A percentile compares a stretch with the other conserved stretches of the same genome.
Evolutionary conservation across 176 grass and related monocot genomes (phyloP).

Genomic region (Thalia dealbata): DNA sequence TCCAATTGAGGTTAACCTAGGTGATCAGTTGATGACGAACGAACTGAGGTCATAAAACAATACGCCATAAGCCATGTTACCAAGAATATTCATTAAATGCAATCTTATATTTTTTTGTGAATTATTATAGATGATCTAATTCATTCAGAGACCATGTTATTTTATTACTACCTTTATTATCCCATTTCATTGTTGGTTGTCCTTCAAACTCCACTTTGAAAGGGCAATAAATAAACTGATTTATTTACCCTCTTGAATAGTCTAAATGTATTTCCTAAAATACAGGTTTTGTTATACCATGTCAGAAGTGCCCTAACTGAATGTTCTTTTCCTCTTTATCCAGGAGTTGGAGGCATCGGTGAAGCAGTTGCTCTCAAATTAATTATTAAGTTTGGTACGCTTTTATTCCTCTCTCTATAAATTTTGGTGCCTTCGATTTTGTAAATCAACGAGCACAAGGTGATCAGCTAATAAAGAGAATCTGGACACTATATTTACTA

Average conservation of each 20-base stretch:
- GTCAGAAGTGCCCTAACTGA: not conserved
- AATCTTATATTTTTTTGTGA: not conserved
- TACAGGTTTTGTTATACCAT: not conserved
- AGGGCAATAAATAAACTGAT: not conserved
- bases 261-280: not conserved
- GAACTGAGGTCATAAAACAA: not conserved
- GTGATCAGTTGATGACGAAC: not conserved
- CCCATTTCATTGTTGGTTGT: not conserved
- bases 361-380: conserved; percentile 72
- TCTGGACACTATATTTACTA: no score
- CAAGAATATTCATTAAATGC: not conserved
- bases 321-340: conserved; percentile 16
- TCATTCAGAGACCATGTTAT: no score
- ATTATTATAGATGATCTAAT: no score
- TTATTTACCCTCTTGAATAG: not conserved
- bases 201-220: not conserved
- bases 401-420: conserved; percentile 17
- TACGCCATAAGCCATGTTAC: not conserved
- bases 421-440: no score
- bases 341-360: conserved; percentile 94
- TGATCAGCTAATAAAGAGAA: no score
- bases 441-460: no score
- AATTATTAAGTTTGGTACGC: conserved; percentile 83
- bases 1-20: no score
- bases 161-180: not conserved